phyloP scores from a whole-genome alignment of 495 filamentous ascomycete genomes.

The Chaetomium tenue region DNA sequence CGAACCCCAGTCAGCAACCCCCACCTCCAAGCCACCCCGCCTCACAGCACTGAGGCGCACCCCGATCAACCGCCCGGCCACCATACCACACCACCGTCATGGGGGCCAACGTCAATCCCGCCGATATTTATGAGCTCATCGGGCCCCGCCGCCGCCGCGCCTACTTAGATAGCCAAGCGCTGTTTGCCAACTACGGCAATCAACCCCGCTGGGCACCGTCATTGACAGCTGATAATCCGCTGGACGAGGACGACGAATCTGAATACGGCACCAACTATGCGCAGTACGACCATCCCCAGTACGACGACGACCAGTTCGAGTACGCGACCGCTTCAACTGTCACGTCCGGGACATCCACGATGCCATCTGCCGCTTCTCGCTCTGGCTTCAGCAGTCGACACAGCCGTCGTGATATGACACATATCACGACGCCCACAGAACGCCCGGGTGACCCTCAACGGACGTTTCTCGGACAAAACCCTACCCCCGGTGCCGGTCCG shows the following conservation, averaged over 20 bases:
- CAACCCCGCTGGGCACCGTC: background rate
- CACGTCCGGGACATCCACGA: conserved; percentile 4
- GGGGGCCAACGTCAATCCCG: conserved; percentile 4
- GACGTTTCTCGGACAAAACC: conserved; percentile 15
- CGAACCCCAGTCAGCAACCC: conserved; percentile 8
- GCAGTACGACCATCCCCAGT: background rate
- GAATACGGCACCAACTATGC: background rate
- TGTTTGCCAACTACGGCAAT: background rate
- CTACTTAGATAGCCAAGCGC: background rate
- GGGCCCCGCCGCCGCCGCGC: too few species aligned
- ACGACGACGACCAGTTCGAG: background rate
- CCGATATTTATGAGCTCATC: conserved; percentile 16
- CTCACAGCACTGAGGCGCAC: background rate
- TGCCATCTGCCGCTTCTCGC: conserved; percentile 1
- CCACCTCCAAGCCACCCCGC: conserved; percentile 8
- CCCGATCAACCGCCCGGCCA: background rate
- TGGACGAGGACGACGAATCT: background rate
- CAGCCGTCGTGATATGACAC: background rate
- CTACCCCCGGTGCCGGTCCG: background rate
- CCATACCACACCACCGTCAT: conserved; percentile 8
- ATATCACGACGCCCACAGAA: conserved; percentile 5
- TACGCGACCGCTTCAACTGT: background rate
- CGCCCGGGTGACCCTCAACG: background rate
- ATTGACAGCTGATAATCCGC: background rate
- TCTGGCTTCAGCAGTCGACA: conserved; percentile 20